Evolutionary conservation across 106 monocot genomes (phyloP), one percentile per base, ranked within the genome.

Genomic region (Dioscorea alata): DNA sequence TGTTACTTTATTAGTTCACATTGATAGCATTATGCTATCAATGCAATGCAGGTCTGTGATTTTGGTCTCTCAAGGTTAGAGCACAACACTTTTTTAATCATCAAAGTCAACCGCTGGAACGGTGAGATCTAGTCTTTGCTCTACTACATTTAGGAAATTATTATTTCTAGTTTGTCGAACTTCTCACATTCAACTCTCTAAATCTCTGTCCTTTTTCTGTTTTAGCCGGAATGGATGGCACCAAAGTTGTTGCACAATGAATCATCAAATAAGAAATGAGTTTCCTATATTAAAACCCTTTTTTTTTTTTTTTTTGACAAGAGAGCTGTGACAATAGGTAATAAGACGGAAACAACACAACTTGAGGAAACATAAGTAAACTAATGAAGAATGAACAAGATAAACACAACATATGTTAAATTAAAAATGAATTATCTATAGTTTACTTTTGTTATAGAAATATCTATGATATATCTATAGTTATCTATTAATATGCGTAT

Each of bases 181-280:
- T 54, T 54, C 13, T 19, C 20, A 66, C 20, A 8, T 66, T 21
- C 49, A 49, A 19, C 17, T 57, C 21, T 34, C 8, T 18, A 54
- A 61, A 66, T 59, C n/a, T 59, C n/a, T 52, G 19, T 75, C 5
- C 62, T 33, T 63, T 33, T 65, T 15, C 48, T 72, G 33, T 74
- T 20, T 60, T 74, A 97, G 97, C 92, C 97, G 18, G 97, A 97
- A 70, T 97, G 97, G 97, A 97, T 97, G 97, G 97, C 97, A 63
- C 97, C 97, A 33, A 92, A 97, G 72, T 92, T 97, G 50, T 72
- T 97, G 61, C 86, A 92, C 16, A 97, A 97, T 71, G 97, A 97
- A 69, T 84, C 79, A 58, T 97, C 97, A 53, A 92, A 97, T 77
- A 92, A 97, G 59, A 97, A 97, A 92, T 97, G 73, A 84, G 86